phyloP scores from a whole-genome alignment of 2,329 filamentous ascomycete species.

The Microcyclosporella mali region DNA sequence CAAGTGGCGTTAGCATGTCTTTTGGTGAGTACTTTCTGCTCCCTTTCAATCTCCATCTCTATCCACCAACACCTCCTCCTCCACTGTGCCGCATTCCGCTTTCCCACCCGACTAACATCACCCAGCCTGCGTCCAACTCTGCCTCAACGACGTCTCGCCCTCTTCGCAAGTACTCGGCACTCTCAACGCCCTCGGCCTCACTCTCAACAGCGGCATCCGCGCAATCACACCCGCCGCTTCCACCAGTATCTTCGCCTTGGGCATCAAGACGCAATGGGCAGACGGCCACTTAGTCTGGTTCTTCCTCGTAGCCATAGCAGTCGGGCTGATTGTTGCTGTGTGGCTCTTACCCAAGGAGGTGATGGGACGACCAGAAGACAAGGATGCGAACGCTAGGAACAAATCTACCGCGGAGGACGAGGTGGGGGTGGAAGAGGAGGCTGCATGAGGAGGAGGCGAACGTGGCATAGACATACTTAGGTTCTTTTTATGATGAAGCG shows the following conservation, averaged over 20 bases:
- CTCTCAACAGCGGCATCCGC: constrained; percentile 55
- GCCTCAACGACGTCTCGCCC: constrained; percentile 67
- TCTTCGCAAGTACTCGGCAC: constrained; percentile 59
- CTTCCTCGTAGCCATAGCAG: constrained; percentile 42
- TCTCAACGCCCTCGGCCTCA: constrained; percentile 64
- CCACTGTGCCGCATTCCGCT: too few species aligned
- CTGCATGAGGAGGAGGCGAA: too few species aligned
- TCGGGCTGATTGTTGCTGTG: constrained; percentile 30
- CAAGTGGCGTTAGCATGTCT: constrained; percentile 60
- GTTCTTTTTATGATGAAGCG: too few species aligned
- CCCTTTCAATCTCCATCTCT: neutral
- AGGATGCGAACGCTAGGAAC: too few species aligned
- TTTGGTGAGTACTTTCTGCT: constrained; percentile 46
- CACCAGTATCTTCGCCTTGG: constrained; percentile 61
- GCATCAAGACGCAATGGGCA: constrained; percentile 56
- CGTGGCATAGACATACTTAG: too few species aligned
- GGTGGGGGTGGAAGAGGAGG: too few species aligned
- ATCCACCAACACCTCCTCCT: neutral
- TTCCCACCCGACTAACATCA: neutral
- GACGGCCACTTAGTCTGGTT: constrained; percentile 62
- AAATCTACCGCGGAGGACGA: too few species aligned
- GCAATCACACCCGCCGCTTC: constrained; percentile 61
- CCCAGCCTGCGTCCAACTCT: constrained; percentile 60
- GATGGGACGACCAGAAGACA: constrained; percentile 24
- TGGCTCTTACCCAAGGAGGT: constrained; percentile 32